Conservation (phyloP, 139 green algal species). For the Chlamydomonas asymmetrica region DNA sequence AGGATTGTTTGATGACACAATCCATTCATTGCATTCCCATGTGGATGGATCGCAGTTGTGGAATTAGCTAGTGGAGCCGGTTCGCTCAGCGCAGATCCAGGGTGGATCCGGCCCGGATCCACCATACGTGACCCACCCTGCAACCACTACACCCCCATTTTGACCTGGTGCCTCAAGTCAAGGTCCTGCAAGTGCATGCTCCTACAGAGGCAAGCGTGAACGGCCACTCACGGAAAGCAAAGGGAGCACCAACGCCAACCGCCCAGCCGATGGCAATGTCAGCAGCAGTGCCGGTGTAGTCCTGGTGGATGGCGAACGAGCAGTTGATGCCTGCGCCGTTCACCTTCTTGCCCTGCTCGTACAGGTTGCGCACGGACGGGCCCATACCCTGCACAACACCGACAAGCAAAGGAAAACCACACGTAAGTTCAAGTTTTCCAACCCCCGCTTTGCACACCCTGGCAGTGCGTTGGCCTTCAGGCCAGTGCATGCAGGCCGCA, state of each 20-base stretch:
- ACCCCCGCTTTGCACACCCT: not conserved
- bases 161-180: no score
- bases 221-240: constrained; percentile 85
- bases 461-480: no score
- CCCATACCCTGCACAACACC: constrained; percentile 92
- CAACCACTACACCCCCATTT: no score
- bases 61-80: no score
- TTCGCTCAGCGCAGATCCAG: no score
- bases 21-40: no score
- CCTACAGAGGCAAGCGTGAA: no score
- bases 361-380: constrained; percentile 94
- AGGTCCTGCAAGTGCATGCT: no score
- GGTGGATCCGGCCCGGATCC: no score
- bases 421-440: not conserved
- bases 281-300: constrained; percentile 90
- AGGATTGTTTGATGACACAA: not conserved
- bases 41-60: no score
- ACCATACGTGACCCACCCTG: no score
- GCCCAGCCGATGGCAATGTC: constrained; percentile 98
- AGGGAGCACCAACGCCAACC: constrained; percentile 93
- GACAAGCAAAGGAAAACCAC: not conserved
- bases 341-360: constrained; percentile 98
- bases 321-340: constrained; percentile 99
- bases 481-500: no score
- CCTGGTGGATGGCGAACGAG: constrained; percentile 99